These are phyloP conservation scores for Graphium sp. DNA, from an alignment of 2,329 filamentous ascomycete genomes.

Conservation along the genomic window DNA sequence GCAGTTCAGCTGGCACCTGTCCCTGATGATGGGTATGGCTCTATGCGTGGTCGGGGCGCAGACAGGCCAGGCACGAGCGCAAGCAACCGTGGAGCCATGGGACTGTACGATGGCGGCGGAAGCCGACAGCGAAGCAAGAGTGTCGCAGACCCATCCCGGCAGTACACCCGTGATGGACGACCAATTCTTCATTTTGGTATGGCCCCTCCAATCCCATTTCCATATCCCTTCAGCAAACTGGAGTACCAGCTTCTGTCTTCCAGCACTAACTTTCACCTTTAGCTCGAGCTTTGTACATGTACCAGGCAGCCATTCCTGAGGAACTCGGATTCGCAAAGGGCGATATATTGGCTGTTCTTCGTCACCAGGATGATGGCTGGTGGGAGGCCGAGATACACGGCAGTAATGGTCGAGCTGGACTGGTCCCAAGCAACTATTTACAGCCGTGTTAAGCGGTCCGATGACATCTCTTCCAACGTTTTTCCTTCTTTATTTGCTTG, in stretches of 20 bases:
- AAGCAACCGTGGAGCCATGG: slow-evolving; percentile 30
- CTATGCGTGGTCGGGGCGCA: slow-evolving; percentile 23
- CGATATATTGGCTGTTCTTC: slow-evolving; percentile 73
- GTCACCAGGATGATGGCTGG: slow-evolving; percentile 95
- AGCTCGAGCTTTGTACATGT: slow-evolving; percentile 92
- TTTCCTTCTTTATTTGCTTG: too few species aligned
- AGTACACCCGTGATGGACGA: slow-evolving; percentile 72
- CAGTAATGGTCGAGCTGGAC: slow-evolving; percentile 37
- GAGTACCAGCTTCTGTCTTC: too few species aligned
- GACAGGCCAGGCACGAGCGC: slow-evolving; percentile 29
- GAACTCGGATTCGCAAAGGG: slow-evolving; percentile 87
- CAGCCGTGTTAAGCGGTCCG: slow-evolving; percentile 29
- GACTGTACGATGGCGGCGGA: slow-evolving; percentile 34
- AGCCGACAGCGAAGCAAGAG: slow-evolving; percentile 59
- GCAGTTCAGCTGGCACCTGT: slow-evolving; percentile 48
- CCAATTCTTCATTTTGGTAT: slow-evolving; percentile 88
- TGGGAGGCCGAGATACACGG: slow-evolving; percentile 94
- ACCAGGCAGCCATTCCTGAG: slow-evolving; percentile 86
- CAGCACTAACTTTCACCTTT: slow-evolving; percentile 4
- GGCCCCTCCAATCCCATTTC: slow-evolving; percentile 14
- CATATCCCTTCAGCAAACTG: background rate
- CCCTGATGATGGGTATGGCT: slow-evolving; percentile 41
- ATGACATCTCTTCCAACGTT: too few species aligned
- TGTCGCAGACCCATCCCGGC: slow-evolving; percentile 63
- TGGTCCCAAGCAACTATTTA: slow-evolving; percentile 55